Evolutionary conservation across 305 asterid species (phyloP).

Genomic region (Caryopteris hybrid): DNA sequence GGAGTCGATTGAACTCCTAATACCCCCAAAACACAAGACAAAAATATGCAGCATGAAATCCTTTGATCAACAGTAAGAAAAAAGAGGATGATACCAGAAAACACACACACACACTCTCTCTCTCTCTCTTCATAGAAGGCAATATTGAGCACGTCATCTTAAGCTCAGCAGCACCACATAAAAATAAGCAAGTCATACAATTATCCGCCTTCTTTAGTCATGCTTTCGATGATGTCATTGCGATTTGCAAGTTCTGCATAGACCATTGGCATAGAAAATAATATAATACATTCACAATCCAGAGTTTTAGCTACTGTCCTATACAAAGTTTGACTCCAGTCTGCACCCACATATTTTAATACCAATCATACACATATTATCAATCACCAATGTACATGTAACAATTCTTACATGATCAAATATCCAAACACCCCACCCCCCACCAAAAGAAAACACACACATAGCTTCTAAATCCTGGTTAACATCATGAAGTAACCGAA

Average conservation of each 20-base stretch:
- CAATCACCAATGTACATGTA: neutral
- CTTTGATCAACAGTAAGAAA: slow-evolving; percentile 13
- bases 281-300: neutral
- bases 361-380: too few relatives aligned
- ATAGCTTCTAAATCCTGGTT: neutral
- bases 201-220: slow-evolving; percentile 2
- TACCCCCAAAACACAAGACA: slow-evolving; percentile 17
- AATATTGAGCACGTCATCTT: neutral
- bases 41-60: slow-evolving; percentile 19
- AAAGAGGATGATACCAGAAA: neutral
- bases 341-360: too few relatives aligned
- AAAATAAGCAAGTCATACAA: neutral
- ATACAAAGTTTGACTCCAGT: neutral
- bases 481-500: slow-evolving; percentile 5
- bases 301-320: neutral
- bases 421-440: neutral
- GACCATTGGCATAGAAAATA: neutral
- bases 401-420: neutral
- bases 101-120: too few relatives aligned
- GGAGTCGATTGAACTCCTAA: slow-evolving; percentile 87
- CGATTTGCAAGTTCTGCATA: neutral
- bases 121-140: too few relatives aligned
- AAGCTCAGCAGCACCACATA: neutral
- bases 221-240: slow-evolving; percentile 4
- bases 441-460: neutral